These are phyloP conservation scores for Arabidopsis lyrata DNA, from an alignment of 441 rosid genomes.

Conservation along the genomic window DNA sequence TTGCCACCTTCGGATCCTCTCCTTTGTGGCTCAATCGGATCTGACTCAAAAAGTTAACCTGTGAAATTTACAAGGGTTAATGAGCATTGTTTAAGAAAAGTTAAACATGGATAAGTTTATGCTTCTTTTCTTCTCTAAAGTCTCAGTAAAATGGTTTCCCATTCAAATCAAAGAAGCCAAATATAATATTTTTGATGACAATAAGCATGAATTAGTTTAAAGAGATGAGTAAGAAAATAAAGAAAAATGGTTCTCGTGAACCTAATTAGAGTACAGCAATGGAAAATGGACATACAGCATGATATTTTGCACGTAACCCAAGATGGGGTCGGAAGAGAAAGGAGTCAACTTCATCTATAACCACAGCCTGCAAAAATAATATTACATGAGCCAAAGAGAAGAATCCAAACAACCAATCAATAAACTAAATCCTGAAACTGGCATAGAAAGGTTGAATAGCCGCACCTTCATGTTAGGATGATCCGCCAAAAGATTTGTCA, in stretches of 20 bases:
- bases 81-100: constrained; percentile 28
- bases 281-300: constrained; percentile 67
- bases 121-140: not conserved
- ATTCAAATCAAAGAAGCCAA: constrained; percentile 8
- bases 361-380: constrained; percentile 72
- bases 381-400: constrained; percentile 22
- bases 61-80: constrained; percentile 40
- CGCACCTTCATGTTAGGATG: constrained; percentile 99
- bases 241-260: not conserved
- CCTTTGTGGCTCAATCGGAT: constrained; percentile 80
- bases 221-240: constrained; percentile 8
- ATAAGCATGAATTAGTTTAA: not conserved
- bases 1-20: constrained; percentile 92
- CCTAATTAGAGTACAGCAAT: not conserved
- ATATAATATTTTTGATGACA: not conserved
- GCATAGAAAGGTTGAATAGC: constrained; percentile 22
- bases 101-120: not conserved
- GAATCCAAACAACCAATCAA: constrained; percentile 12
- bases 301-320: constrained; percentile 85
- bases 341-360: constrained; percentile 91
- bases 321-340: constrained; percentile 94
- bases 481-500: constrained; percentile 86
- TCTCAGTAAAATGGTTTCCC: constrained; percentile 2
- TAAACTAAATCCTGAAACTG: not conserved
- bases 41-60: constrained; percentile 96